These are phyloP conservation scores for Pyrenochaeta sp. DNA, from an alignment of 2,329 filamentous ascomycete species.

Conservation along the genomic window DNA sequence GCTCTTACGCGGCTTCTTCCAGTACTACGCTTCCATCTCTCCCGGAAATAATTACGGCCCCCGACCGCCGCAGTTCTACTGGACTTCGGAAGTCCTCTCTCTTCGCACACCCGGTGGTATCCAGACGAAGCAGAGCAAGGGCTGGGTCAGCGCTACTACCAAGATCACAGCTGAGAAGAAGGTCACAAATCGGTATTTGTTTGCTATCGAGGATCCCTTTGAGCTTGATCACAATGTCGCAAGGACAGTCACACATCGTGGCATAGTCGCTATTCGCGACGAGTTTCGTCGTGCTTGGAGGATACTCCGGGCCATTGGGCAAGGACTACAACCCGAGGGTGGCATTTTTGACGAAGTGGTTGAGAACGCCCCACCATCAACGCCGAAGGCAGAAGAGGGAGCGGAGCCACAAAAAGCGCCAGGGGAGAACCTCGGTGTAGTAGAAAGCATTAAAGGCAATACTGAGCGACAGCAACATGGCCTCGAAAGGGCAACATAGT, in stretches of 20 bases:
- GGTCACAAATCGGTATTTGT: slow-evolving; percentile 80
- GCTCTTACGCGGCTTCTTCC: slow-evolving; percentile 84
- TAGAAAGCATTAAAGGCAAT: too few relatives aligned
- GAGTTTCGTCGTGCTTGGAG: slow-evolving; percentile 84
- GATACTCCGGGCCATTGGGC: slow-evolving; percentile 56
- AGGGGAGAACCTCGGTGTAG: not conserved
- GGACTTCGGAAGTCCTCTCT: slow-evolving; percentile 81
- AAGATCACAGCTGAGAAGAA: slow-evolving; percentile 70
- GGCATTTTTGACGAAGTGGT: slow-evolving; percentile 47
- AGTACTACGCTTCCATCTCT: slow-evolving; percentile 76
- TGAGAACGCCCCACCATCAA: slow-evolving; percentile 19
- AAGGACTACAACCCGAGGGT: slow-evolving; percentile 36
- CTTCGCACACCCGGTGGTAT: slow-evolving; percentile 76
- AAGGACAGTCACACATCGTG: slow-evolving; percentile 82
- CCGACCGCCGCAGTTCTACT: slow-evolving; percentile 72
- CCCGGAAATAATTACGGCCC: slow-evolving; percentile 35
- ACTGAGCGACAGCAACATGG: too few relatives aligned
- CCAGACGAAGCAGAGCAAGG: slow-evolving; percentile 77
- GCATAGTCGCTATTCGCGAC: slow-evolving; percentile 81
- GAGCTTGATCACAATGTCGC: slow-evolving; percentile 89
- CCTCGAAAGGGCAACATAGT: too few relatives aligned
- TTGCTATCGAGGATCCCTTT: slow-evolving; percentile 93
- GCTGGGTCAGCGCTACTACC: slow-evolving; percentile 85
- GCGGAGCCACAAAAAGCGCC: not conserved
- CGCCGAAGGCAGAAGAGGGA: slow-evolving; percentile 2